Evolutionary conservation across 129 eudicot species (phyloP).

Genomic region (Helianthus annuus): DNA sequence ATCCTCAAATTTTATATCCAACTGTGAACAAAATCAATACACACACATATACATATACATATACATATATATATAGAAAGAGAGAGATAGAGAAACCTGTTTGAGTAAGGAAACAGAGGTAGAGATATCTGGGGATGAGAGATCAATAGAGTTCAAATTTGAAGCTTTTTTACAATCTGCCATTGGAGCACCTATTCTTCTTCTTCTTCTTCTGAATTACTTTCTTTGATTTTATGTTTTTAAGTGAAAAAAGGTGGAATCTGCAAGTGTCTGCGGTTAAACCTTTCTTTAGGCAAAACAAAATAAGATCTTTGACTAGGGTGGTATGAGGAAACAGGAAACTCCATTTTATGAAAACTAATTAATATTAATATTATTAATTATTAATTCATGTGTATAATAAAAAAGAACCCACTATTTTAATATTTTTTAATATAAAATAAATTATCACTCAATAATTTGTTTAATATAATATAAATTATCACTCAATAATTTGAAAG

Average conservation of each 20-base stretch:
- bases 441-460: too few species aligned
- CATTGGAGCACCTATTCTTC: slow-evolving; percentile 18
- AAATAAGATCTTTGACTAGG: too few species aligned
- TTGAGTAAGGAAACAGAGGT: slow-evolving; percentile 74
- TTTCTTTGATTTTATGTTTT: not conserved
- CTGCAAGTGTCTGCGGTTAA: not conserved
- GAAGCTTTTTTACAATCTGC: slow-evolving; percentile 35
- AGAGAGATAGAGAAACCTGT: slow-evolving; percentile 49
- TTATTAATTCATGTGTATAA: too few species aligned
- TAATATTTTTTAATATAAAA: too few species aligned
- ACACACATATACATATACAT: not conserved
- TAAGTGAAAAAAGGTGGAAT: slow-evolving; percentile 3
- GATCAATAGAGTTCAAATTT: slow-evolving; percentile 66
- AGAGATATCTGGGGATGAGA: slow-evolving; percentile 63
- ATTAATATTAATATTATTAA: too few species aligned
- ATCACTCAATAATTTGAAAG: too few species aligned
- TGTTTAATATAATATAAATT: too few species aligned
- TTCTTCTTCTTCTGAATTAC: not conserved
- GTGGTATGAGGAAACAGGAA: too few species aligned
- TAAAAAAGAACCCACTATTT: too few species aligned
- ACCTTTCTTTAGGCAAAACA: not conserved
- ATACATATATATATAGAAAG: not conserved
- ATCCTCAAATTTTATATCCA: not conserved
- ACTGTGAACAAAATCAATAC: not conserved
- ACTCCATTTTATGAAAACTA: too few species aligned